Percentiles rank a stretch among this genome's conserved stretches.
Evolutionary conservation across 768 basidiomycete genomes (phyloP).

Genomic region (Amanita exitialis): DNA sequence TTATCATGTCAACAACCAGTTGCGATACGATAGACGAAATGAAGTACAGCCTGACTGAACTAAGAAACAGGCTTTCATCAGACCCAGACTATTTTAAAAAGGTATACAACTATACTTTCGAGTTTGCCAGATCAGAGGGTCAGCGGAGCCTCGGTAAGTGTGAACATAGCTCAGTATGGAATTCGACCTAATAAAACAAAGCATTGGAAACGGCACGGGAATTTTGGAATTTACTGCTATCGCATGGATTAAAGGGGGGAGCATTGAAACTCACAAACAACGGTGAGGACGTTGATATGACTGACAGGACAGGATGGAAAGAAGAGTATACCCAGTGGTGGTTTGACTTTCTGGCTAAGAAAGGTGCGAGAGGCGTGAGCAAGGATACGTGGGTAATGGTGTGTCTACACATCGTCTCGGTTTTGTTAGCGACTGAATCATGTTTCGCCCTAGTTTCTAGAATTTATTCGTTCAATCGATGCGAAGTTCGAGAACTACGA

Average conservation of each 20-base stretch:
- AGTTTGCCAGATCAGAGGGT: conserved; percentile 65
- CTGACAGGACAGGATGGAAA: conserved; percentile 49
- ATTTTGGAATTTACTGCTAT: conserved; percentile 72
- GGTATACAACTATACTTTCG: conserved; percentile 76
- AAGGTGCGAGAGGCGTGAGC: conserved; percentile 67
- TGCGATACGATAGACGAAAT: conserved; percentile 59
- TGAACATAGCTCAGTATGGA: not conserved
- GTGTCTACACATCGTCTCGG: conserved; percentile 14
- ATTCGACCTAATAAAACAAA: not conserved
- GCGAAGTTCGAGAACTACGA: conserved; percentile 65
- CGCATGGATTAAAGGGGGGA: conserved; percentile 57
- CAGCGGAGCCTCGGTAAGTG: conserved; percentile 70
- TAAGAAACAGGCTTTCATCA: conserved; percentile 50
- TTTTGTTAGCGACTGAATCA: not conserved
- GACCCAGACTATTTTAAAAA: conserved; percentile 64
- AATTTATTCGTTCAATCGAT: conserved; percentile 71
- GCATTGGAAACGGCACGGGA: conserved; percentile 53
- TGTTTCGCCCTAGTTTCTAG: conserved; percentile 46
- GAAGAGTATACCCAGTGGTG: conserved; percentile 58
- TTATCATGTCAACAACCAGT: conserved; percentile 22
- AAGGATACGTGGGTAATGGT: conserved; percentile 90
- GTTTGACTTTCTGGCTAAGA: conserved; percentile 65
- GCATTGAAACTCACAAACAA: conserved; percentile 37
- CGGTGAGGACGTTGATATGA: conserved; percentile 36
- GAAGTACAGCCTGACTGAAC: conserved; percentile 38